Percentiles rank a stretch among this genome's conserved stretches.
phyloP scores from a whole-genome alignment of 2,329 filamentous ascomycete genomes.

The Penicillium nordicum region DNA sequence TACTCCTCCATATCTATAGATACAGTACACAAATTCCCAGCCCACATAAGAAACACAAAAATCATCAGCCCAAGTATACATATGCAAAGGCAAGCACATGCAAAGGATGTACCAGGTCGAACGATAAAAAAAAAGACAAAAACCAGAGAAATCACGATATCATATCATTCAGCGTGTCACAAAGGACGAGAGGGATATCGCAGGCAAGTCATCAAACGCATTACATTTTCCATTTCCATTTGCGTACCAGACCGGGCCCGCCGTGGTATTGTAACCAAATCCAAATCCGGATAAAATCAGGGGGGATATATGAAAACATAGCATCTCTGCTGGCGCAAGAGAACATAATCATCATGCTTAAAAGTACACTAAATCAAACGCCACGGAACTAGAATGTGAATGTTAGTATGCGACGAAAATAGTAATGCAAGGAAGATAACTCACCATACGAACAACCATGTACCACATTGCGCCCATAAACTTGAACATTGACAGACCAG shows the following conservation, averaged over 20 bases:
- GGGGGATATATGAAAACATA: conserved; percentile 21
- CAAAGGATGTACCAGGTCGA: conserved; percentile 2
- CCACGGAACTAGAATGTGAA: conserved; percentile 48
- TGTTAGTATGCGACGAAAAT: conserved; percentile 24
- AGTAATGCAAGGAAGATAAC: conserved; percentile 33
- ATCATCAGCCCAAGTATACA: background rate
- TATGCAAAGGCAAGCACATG: conserved; percentile 1
- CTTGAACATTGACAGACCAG: conserved; percentile 76
- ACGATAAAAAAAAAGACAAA: background rate
- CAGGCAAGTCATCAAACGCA: conserved; percentile 25
- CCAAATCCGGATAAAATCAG: conserved; percentile 14
- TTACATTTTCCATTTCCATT: conserved; percentile 15
- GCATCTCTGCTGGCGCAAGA: conserved; percentile 13
- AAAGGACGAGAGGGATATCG: conserved; percentile 3
- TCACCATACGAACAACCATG: conserved; percentile 81
- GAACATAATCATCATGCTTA: conserved; percentile 12
- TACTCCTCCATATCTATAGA: conserved; percentile 7
- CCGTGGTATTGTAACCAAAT: conserved; percentile 24
- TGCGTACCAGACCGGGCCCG: conserved; percentile 28
- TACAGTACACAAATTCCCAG: background rate
- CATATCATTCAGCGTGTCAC: conserved; percentile 13
- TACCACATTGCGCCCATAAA: conserved; percentile 90
- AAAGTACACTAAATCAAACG: conserved; percentile 36
- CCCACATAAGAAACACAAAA: background rate
- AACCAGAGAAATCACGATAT: conserved; percentile 5